Percentiles rank a stretch among this genome's conserved stretches.
Conservation (phyloP, 1,139 yeast species). For the Taiozyma sp. region DNA sequence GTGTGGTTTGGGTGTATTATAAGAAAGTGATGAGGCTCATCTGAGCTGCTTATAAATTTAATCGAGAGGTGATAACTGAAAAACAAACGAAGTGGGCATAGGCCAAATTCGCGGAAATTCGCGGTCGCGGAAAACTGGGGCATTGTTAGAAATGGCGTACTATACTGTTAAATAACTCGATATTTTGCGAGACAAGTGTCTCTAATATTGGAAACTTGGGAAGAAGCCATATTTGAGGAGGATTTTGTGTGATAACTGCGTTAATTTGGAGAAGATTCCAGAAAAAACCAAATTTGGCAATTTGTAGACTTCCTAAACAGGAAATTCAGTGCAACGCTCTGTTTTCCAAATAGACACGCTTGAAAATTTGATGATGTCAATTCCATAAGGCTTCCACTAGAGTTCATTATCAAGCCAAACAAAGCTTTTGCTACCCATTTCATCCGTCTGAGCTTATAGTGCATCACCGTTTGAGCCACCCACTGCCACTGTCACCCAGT, state of each 20-base stretch:
- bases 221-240: neutral
- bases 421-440: neutral
- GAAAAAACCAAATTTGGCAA: conserved; percentile 7
- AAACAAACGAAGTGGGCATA: neutral
- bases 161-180: neutral
- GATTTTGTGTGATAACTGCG: neutral
- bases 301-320: conserved; percentile 14
- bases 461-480: neutral
- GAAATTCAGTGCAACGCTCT: conserved; percentile 2
- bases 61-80: neutral
- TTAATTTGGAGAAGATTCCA: neutral
- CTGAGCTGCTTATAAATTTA: neutral
- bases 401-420: neutral
- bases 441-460: neutral
- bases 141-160: neutral
- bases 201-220: neutral
- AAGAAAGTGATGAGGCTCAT: neutral
- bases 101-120: neutral
- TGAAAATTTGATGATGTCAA: neutral
- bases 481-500: neutral
- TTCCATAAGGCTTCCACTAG: neutral
- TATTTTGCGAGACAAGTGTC: neutral
- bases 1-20: neutral
- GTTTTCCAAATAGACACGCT: neutral
- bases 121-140: neutral